Conservation (phyloP, 345 rosid genomes). For the Cardamine resedifolia region DNA sequence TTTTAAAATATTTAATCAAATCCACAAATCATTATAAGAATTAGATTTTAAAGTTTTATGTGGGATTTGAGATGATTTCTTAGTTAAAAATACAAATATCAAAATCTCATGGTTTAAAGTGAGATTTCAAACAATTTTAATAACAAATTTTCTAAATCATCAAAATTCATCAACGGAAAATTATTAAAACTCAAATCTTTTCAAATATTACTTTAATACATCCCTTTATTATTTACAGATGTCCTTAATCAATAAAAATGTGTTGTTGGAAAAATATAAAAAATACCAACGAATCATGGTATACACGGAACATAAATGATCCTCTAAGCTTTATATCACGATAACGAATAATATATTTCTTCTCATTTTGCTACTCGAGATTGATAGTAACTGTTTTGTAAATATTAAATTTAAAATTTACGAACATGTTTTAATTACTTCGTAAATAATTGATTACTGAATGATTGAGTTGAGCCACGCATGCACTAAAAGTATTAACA, state of each 20-base stretch:
- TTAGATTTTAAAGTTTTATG: too few relatives aligned
- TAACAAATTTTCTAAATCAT: too few relatives aligned
- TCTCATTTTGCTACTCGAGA: not conserved
- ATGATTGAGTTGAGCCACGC: not conserved
- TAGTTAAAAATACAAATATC: too few relatives aligned
- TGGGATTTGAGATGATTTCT: too few relatives aligned
- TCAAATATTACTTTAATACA: too few relatives aligned
- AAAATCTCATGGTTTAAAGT: too few relatives aligned
- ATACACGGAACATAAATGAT: not conserved
- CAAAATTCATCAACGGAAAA: too few relatives aligned
- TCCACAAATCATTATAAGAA: too few relatives aligned
- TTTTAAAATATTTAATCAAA: too few relatives aligned
- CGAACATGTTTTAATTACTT: not conserved
- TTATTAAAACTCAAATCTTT: too few relatives aligned
- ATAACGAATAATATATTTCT: conserved; percentile 18
- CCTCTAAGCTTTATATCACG: conserved; percentile 12
- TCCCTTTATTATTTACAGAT: too few relatives aligned
- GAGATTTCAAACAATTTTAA: too few relatives aligned
- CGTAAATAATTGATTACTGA: not conserved
- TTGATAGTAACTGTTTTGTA: not conserved
- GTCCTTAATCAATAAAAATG: not conserved
- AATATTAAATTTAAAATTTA: not conserved
- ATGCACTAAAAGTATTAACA: not conserved
- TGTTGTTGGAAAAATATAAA: not conserved
- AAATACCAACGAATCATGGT: not conserved